Evolutionary conservation across 768 basidiomycete genomes (phyloP).

Genomic region (Amanita polypyramis): DNA sequence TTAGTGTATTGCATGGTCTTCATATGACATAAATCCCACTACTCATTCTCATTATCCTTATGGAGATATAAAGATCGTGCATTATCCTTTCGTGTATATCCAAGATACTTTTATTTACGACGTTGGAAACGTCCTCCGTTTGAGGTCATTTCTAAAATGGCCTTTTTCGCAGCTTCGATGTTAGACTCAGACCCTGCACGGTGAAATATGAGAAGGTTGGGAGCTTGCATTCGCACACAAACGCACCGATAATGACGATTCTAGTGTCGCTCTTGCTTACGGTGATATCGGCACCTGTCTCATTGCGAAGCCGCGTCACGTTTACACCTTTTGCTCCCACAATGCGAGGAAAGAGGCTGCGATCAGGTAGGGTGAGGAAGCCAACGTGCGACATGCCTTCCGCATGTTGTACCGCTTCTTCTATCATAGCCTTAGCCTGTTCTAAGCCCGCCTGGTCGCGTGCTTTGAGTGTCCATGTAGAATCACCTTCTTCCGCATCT

Average conservation of each 20-base stretch:
- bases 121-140: constrained; percentile 28
- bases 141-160: constrained; percentile 52
- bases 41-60: background rate
- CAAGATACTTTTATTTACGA: constrained; percentile 24
- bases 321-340: constrained; percentile 90
- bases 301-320: constrained; percentile 75
- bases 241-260: constrained; percentile 78
- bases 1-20: background rate
- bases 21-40: constrained; percentile 4
- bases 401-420: constrained; percentile 64
- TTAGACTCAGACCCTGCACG: constrained; percentile 56
- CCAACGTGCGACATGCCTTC: constrained; percentile 69
- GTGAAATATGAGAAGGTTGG: constrained; percentile 1
- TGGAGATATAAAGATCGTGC: background rate
- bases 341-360: constrained; percentile 84
- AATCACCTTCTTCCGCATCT: constrained; percentile 73
- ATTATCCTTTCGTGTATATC: constrained; percentile 2
- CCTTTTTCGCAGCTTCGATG: constrained; percentile 64
- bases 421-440: constrained; percentile 55
- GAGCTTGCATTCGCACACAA: background rate
- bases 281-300: constrained; percentile 87
- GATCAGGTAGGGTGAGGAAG: constrained; percentile 74
- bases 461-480: constrained; percentile 77
- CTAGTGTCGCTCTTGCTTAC: constrained; percentile 83
- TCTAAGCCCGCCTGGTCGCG: constrained; percentile 71